These are phyloP conservation scores for Phaseolus coccineus DNA, from an alignment of 331 rosid species.

Conservation along the genomic window DNA sequence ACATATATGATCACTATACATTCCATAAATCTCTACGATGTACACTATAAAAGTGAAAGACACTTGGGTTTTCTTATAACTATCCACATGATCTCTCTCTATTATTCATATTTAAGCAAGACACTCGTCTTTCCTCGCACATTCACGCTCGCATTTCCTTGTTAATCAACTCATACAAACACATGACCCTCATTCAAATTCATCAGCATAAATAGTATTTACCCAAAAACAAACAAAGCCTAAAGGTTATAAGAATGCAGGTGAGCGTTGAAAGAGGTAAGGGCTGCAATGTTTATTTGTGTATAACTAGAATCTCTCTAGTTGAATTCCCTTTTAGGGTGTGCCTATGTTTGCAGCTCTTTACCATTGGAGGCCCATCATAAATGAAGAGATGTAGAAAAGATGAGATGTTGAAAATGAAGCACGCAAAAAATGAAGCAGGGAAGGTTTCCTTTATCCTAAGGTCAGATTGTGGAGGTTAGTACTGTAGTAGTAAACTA, in stretches of 20 bases:
- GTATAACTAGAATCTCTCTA: constrained; percentile 25
- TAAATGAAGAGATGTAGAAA: neutral
- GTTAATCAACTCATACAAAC: no score
- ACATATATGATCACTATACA: no score
- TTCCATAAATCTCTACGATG: no score
- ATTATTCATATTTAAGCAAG: no score
- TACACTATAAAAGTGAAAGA: no score
- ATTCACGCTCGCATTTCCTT: no score
- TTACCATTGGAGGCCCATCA: constrained; percentile 40
- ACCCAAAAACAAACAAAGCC: no score
- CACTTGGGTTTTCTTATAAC: no score
- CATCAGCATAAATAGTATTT: no score
- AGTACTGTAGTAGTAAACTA: constrained; percentile 42
- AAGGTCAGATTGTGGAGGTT: constrained; percentile 41
- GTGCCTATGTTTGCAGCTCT: constrained; percentile 47
- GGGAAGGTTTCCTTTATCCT: constrained; percentile 54
- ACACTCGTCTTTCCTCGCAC: no score
- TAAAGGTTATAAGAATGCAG: neutral
- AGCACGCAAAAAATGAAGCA: constrained; percentile 46
- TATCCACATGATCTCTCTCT: no score
- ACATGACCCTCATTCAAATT: no score
- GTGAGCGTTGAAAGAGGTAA: neutral
- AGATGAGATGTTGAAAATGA: constrained; percentile 34
- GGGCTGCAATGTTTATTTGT: constrained; percentile 1
- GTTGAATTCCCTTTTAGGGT: constrained; percentile 37